Evolutionary conservation across 2,329 filamentous ascomycete species (phyloP), one percentile per base, ranked within the genome.

Genomic region (Teratosphaeria pseudoeucalypti): DNA sequence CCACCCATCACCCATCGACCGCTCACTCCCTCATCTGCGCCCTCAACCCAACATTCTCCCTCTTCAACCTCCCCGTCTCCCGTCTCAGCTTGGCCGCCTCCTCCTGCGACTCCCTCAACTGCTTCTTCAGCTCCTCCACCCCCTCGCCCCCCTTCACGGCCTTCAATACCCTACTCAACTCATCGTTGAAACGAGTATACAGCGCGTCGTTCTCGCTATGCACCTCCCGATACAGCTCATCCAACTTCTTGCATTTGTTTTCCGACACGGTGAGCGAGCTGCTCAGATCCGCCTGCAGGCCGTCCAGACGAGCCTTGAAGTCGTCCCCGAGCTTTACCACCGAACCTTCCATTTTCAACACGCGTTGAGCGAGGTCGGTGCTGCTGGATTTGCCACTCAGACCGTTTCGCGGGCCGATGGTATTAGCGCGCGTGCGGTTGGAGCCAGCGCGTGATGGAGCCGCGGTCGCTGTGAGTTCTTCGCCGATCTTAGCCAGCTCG

Each of bases 201-300:
- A 97, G 79, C 34, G 92, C 83, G 75, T 96, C 92, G 67, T 96
- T 97, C 77, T 97, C 92, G 0, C 90, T 89, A 67, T 86, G 90
- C 16, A 86, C 84, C 70, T 96, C 90, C 64, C 90, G 88, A 76
- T 95, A 95, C 57, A 96, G 78, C 74, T 95, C 89, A 71, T 96
- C 92, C 57, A 96, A 84, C 49, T 88, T 87, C 67, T 86, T 88
- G 61, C 87, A 86, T 67, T 94, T 92, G 61, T 82, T 82, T 71
- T 96, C 91, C 14, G 84, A 85, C 1, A 90, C 67, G 26, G 84
- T 81, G 14, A 96, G 79, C 1, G 85, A 86, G 23, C 79, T 83
- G 52, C 90, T 85, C 65, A 95, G 77, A 64, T 95, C 90, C 34
- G 78, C 79, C 62, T 88, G 84, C 56, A 95, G 80, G 3, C 79